Conservation (phyloP, 345 rosid genomes). For the Hibiscus tridactylites region DNA sequence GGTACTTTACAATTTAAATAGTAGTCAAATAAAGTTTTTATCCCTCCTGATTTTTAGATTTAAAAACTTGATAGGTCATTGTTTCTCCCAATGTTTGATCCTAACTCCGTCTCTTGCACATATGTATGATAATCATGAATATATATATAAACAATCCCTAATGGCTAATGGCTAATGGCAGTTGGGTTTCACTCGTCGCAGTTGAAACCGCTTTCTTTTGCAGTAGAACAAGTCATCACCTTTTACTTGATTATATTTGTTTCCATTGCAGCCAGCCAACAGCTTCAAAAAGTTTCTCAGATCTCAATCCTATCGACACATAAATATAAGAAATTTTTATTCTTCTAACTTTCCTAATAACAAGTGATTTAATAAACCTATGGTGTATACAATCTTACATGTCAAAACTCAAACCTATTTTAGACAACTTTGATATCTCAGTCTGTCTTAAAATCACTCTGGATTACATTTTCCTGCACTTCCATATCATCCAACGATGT, state of each 20-base stretch:
- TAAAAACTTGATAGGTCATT: too few relatives aligned
- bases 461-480: conserved; percentile 11
- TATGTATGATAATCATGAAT: too few relatives aligned
- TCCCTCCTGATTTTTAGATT: too few relatives aligned
- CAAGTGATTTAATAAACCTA: not conserved
- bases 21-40: too few relatives aligned
- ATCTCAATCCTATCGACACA: not conserved
- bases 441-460: not conserved
- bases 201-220: too few relatives aligned
- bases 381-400: not conserved
- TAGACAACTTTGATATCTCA: not conserved
- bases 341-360: not conserved
- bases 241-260: not conserved
- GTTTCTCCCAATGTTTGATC: too few relatives aligned
- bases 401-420: not conserved
- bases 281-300: not conserved
- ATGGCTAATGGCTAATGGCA: too few relatives aligned
- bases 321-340: not conserved
- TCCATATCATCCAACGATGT: conserved; percentile 16
- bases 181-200: too few relatives aligned
- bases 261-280: not conserved
- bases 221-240: not conserved
- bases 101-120: too few relatives aligned
- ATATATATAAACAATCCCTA: too few relatives aligned
- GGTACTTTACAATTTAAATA: too few relatives aligned